These are phyloP conservation scores for Lasiodiplodia theobromae DNA, from an alignment of 2,329 filamentous ascomycete genomes.

Conservation along the genomic window DNA sequence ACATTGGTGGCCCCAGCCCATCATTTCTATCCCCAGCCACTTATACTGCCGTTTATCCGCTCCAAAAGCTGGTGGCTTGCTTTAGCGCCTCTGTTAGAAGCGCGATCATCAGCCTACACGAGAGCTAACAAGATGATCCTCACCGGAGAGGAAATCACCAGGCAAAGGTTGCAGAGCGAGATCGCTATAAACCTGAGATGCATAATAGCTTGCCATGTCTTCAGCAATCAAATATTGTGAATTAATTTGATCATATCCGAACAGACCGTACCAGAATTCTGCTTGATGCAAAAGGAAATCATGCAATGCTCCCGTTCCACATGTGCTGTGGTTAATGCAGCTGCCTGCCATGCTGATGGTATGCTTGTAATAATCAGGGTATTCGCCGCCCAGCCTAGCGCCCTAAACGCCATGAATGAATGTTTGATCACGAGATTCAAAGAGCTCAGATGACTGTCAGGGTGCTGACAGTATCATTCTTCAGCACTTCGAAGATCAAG, in stretches of 20 bases:
- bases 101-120: not conserved
- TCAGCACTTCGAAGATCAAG: conserved; percentile 92
- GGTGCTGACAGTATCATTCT: conserved; percentile 88
- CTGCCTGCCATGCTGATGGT: conserved; percentile 2
- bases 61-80: conserved; percentile 7
- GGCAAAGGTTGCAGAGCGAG: too few relatives aligned
- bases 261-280: not conserved
- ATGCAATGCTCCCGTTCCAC: conserved; percentile 1
- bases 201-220: not conserved
- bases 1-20: not conserved
- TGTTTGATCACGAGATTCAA: not conserved
- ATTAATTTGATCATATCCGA: not conserved
- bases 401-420: conserved; percentile 18
- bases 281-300: not conserved
- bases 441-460: conserved; percentile 79
- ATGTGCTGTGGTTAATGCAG: not conserved
- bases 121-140: not conserved
- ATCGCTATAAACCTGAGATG: too few relatives aligned
- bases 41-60: not conserved
- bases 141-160: not conserved
- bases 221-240: not conserved
- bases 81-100: not conserved
- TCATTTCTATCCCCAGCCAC: conserved; percentile 6
- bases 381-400: conserved; percentile 17
- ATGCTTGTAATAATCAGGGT: conserved; percentile 8